Evolutionary conservation across 805 yeast species (phyloP).

Genomic region (Lipomyces oligophaga): DNA sequence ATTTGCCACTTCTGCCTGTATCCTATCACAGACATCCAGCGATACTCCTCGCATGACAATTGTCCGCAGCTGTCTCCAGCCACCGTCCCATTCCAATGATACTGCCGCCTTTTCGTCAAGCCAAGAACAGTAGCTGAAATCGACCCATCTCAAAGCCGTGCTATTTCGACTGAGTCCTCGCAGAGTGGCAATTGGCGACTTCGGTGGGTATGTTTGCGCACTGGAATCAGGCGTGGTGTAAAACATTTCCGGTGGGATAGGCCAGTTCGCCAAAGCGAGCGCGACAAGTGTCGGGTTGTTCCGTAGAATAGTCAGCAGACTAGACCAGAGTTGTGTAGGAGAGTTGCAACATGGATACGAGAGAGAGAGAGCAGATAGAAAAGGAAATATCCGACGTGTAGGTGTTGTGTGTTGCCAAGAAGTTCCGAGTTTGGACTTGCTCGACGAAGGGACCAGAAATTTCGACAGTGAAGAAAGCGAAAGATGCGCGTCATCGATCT

Average conservation of each 20-base stretch:
- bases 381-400: constrained; percentile 53
- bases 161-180: constrained; percentile 9
- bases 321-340: constrained; percentile 26
- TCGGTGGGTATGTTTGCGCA: constrained; percentile 19
- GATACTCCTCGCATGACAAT: constrained; percentile 16
- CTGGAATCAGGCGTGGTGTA: constrained; percentile 14
- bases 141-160: constrained; percentile 23
- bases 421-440: constrained; percentile 69
- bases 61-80: constrained; percentile 19
- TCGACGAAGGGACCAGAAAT: constrained; percentile 67
- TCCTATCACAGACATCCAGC: neutral
- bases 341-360: constrained; percentile 22
- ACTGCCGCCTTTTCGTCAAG: constrained; percentile 14
- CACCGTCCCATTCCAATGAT: constrained; percentile 23
- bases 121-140: constrained; percentile 25
- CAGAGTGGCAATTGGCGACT: constrained; percentile 14
- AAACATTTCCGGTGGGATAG: constrained; percentile 28
- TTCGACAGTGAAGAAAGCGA: constrained; percentile 7
- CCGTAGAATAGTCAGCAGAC: constrained; percentile 13
- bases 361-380: constrained; percentile 24
- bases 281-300: constrained; percentile 19
- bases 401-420: constrained; percentile 80
- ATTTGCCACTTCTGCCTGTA: neutral
- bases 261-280: constrained; percentile 27
- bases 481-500: constrained; percentile 20